Conservation (phyloP, 2,329 filamentous ascomycete species). For the Claviceps humidiphila region DNA sequence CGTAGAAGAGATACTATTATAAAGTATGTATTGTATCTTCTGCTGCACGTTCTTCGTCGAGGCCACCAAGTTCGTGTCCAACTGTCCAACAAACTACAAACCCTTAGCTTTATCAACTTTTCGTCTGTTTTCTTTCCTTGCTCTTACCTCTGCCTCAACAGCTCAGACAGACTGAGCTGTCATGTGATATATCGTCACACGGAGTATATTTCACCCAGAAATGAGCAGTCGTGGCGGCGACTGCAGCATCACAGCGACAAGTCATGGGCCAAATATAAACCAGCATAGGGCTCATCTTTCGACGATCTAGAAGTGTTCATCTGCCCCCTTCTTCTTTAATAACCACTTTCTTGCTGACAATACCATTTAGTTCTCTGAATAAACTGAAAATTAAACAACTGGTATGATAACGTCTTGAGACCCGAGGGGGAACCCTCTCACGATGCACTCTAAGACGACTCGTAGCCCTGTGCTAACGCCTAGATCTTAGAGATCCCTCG, state of each 20-base stretch:
- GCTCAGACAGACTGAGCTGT: conserved; percentile 7
- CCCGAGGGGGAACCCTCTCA: not conserved
- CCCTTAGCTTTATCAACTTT: no score
- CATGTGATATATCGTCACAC: conserved; percentile 5
- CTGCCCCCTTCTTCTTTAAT: not conserved
- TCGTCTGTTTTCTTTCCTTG: not conserved
- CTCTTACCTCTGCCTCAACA: not conserved
- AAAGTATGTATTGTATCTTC: no score
- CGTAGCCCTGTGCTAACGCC: not conserved
- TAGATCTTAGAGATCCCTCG: not conserved
- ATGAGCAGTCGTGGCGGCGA: conserved; percentile 10
- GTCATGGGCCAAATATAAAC: conserved; percentile 2
- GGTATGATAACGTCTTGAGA: conserved; percentile 4
- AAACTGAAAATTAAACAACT: not conserved
- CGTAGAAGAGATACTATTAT: no score
- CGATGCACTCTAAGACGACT: conserved; percentile 3
- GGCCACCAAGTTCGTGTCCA: no score
- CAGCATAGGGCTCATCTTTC: conserved; percentile 5
- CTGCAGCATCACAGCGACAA: conserved; percentile 3
- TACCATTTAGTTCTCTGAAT: no score
- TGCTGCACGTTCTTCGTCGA: no score
- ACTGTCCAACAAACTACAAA: no score
- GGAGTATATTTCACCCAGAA: conserved; percentile 4
- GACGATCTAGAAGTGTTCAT: not conserved
- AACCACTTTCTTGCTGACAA: not conserved